Conservation (phyloP, 805 yeast species). For the Tetrapisispora namnaoensis region DNA sequence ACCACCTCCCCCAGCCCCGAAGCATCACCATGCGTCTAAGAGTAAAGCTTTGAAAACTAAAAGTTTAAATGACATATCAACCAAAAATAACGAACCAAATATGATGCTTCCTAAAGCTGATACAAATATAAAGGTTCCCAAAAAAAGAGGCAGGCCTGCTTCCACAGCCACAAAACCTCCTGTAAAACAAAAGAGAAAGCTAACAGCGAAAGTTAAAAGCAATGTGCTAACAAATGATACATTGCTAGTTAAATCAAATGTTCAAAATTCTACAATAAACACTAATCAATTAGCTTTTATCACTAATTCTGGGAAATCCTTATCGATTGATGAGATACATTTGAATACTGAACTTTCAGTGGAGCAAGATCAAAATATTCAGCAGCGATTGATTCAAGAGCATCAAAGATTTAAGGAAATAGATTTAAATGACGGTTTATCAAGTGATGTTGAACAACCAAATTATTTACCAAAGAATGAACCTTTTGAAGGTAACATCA, state of each 20-base stretch:
- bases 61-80: constrained; percentile 12
- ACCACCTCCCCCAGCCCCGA: constrained; percentile 52
- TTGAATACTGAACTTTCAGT: constrained; percentile 2
- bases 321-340: not conserved
- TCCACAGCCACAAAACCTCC: constrained; percentile 12
- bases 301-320: not conserved
- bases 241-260: constrained; percentile 19
- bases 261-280: constrained; percentile 19
- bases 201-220: constrained; percentile 13
- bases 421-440: constrained; percentile 30
- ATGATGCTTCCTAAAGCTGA: not conserved
- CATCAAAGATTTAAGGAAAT: constrained; percentile 21
- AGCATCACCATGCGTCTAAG: constrained; percentile 56
- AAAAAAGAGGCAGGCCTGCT: constrained; percentile 28
- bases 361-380: constrained; percentile 2
- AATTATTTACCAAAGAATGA: not conserved
- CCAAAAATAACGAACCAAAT: constrained; percentile 6
- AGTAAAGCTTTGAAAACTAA: constrained; percentile 29
- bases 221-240: constrained; percentile 24
- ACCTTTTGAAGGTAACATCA: not conserved
- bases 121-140: constrained; percentile 9
- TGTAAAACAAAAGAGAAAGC: constrained; percentile 14
- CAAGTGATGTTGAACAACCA: constrained; percentile 29
- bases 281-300: constrained; percentile 18
- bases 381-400: not conserved